Evolutionary conservation across 208 protist species (phyloP), one percentile per base, ranked within the genome.

Genomic region (Tritrichomonas foetus): DNA sequence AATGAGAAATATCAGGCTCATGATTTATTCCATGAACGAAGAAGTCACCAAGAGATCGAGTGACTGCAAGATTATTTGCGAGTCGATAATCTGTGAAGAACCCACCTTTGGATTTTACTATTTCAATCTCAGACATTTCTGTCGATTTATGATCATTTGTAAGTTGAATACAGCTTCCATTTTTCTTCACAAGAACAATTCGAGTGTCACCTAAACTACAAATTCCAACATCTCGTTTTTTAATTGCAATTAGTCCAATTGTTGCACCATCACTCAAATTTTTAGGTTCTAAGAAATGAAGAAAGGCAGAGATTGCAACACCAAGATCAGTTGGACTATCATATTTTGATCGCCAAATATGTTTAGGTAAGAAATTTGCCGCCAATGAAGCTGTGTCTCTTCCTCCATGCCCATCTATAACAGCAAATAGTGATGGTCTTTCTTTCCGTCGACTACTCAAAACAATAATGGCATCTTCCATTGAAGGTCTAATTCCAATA

Each of bases 391-490:
- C 78, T 5, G 78, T 89, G 39, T 89, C 78, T 41, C 47, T 57
- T 16, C 78, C 78, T 33, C 78, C 78, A 36, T 89, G 78, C 8
- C 78, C 78, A 39, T 89, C 78, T 57, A 89, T 89, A 9, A 89
- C 78, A 11, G 78, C 41, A 39, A 47, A 57, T 39, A 89, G 33
- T 8, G 53, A 20, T n/a, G 41, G n/a, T 22, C 33, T 53, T 0
- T 41, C 1, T 9, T 57, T 22, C 1, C 33, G 33, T 5, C 39
- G 53, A 16, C 11, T 8, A 2, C 78, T 0, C 11, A 89, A 47
- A 57, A 89, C 44, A 3, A 89, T 3, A n/a, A n/a, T n/a, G 30
- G 78, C 13, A 30, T 89, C 78, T 57, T 89, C 78, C 78, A 89
- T 89, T 39, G 41, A 33, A 33, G 78, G 47, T 5, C 78, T 25